Percentiles rank a stretch among this genome's conserved stretches.
Evolutionary conservation across 2,329 filamentous ascomycete species (phyloP).

Genomic region (Chaetomium globosum): DNA sequence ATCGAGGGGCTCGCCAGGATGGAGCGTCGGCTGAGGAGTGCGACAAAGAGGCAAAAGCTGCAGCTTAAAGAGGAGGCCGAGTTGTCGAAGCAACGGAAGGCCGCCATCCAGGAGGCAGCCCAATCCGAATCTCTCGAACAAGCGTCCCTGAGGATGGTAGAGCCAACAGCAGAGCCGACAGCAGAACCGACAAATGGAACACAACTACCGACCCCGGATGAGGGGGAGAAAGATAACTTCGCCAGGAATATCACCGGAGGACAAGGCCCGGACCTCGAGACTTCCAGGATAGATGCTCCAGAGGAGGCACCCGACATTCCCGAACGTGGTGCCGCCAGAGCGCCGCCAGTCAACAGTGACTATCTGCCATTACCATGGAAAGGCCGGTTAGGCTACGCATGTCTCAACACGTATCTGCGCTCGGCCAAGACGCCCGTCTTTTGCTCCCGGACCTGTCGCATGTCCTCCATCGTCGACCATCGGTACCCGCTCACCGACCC

Average conservation of each 20-base stretch:
- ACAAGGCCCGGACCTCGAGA: slow-evolving; percentile 28
- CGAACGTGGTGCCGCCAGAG: slow-evolving; percentile 55
- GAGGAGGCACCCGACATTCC: slow-evolving; percentile 32
- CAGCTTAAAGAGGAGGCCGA: slow-evolving; percentile 50
- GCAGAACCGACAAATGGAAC: neutral
- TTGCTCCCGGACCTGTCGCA: slow-evolving; percentile 86
- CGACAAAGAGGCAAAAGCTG: slow-evolving; percentile 51
- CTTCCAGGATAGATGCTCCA: slow-evolving; percentile 14
- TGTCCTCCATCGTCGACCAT: slow-evolving; percentile 87
- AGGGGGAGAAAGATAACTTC: slow-evolving; percentile 33
- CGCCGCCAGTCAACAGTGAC: slow-evolving; percentile 79
- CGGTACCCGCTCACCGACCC: slow-evolving; percentile 78
- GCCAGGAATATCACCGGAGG: slow-evolving; percentile 33
- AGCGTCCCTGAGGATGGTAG: slow-evolving; percentile 25
- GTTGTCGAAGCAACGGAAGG: slow-evolving; percentile 28
- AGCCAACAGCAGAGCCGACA: neutral
- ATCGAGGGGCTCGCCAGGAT: slow-evolving; percentile 53
- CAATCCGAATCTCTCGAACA: neutral
- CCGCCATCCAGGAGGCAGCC: neutral
- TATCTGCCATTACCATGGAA: slow-evolving; percentile 88
- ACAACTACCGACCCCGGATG: slow-evolving; percentile 19
- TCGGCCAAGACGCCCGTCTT: slow-evolving; percentile 82
- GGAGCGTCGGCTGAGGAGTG: slow-evolving; percentile 51
- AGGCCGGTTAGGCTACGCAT: slow-evolving; percentile 87
- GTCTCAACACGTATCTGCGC: slow-evolving; percentile 88